phyloP scores from a whole-genome alignment of 768 basidiomycete genomes.

The Trichaptum fuscoviolaceum region DNA sequence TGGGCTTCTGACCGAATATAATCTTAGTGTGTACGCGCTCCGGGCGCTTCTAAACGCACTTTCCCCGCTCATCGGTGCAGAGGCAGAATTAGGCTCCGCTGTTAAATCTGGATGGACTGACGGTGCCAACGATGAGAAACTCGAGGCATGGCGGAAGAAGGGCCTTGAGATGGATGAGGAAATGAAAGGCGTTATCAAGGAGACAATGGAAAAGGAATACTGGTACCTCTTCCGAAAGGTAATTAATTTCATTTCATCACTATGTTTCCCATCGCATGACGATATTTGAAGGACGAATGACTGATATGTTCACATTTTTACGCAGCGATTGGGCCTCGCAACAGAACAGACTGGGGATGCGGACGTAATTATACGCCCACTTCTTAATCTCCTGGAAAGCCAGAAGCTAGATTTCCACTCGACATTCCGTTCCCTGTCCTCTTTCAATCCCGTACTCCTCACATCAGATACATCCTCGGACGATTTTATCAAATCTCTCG shows the following conservation, averaged over 20 bases:
- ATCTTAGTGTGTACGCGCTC: slow-evolving; percentile 67
- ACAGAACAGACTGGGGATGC: slow-evolving; percentile 56
- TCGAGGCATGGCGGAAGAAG: slow-evolving; percentile 56
- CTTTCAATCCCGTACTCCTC: slow-evolving; percentile 47
- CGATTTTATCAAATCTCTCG: slow-evolving; percentile 1
- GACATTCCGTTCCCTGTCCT: slow-evolving; percentile 69
- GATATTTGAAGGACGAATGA: not conserved
- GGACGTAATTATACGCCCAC: slow-evolving; percentile 49
- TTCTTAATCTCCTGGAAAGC: slow-evolving; percentile 68
- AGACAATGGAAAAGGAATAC: slow-evolving; percentile 60
- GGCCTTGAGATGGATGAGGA: slow-evolving; percentile 54
- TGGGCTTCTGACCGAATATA: not conserved
- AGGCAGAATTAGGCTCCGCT: slow-evolving; percentile 51
- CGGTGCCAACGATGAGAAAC: slow-evolving; percentile 41
- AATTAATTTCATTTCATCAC: slow-evolving; percentile 10
- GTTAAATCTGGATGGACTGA: slow-evolving; percentile 62
- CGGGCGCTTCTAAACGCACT: slow-evolving; percentile 72
- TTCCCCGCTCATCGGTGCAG: slow-evolving; percentile 82
- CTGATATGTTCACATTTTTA: slow-evolving; percentile 1
- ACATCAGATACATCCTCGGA: slow-evolving; percentile 9
- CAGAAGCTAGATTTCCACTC: slow-evolving; percentile 85
- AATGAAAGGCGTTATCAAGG: slow-evolving; percentile 55
- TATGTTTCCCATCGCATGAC: not conserved
- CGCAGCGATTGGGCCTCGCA: slow-evolving; percentile 72
- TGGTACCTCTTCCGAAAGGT: slow-evolving; percentile 66